Base-by-base conservation (phyloP, 768 basidiomycete genomes). In the Phylloporus arenicola region DNA sequence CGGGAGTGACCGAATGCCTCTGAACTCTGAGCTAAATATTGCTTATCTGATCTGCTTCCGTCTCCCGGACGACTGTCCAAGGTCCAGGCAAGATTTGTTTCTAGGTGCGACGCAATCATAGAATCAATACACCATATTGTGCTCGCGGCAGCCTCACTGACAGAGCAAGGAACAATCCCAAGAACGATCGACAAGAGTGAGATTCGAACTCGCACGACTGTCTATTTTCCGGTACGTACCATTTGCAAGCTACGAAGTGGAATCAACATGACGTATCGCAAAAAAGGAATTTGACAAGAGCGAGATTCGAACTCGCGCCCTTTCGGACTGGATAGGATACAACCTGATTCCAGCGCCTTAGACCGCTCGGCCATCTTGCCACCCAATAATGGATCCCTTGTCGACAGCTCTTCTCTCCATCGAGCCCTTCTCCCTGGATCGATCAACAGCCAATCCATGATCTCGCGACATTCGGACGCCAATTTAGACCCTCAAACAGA, bases 341-440 rank as follows among this genome's bases (percentile, higher is more conserved):
- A 29, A 47, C 74, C 74, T 75, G 71, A 74, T 70, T 78, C 77
- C 74, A 72, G 76, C 75, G 75, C 77, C 77, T 78, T 77, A 70
- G 75, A 78, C 76, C 75, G 73, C 76, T 78, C 77, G 76, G 75
- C 76, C 77, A 77, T 75, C 70, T 62, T 67, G 67, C 66, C 64
- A 16, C 8, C 16, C 3, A 37, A 1, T 1, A 2, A 37, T 2
- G 8, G 9, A 2, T n/a, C 9, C n/a, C 17, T 37, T 4, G 9
- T 19, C 17, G 35, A 19, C 20, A 39, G 2, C 13, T 31, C 13
- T 31, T 12, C 30, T 31, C 4, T 30, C 8, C 29, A 12, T 30
- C 11, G 8, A 29, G 4, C 9, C 27, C 1, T 27, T 27, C 27
- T 27, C 8, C 29, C 29, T 8, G 2, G 10, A 30, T 30, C 10